phyloP scores from a whole-genome alignment of 805 yeast species.

The Cyberlindnera sargentensis region DNA sequence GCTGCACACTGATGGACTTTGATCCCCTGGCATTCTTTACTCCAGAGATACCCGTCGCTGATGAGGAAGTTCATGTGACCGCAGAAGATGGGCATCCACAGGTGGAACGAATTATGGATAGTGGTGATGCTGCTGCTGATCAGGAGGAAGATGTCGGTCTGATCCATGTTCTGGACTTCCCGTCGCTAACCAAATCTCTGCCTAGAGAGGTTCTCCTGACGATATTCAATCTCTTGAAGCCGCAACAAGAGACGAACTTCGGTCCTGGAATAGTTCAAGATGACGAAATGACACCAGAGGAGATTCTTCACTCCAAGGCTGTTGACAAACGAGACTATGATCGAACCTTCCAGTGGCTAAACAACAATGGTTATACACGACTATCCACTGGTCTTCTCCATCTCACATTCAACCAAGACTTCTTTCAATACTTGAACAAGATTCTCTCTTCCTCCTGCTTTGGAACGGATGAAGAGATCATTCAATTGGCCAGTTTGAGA shows the following conservation, averaged over 20 bases:
- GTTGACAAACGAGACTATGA: constrained; percentile 24
- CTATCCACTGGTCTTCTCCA: constrained; percentile 23
- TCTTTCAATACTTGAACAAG: constrained; percentile 42
- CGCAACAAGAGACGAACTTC: constrained; percentile 48
- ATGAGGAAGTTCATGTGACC: no score
- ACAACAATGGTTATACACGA: constrained; percentile 26
- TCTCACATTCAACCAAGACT: constrained; percentile 29
- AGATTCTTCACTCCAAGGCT: constrained; percentile 28
- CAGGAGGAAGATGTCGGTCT: constrained; percentile 21
- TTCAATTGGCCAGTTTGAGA: constrained; percentile 52
- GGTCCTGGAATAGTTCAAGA: constrained; percentile 10
- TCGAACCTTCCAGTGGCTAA: constrained; percentile 39
- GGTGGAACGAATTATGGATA: not conserved
- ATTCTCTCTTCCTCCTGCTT: constrained; percentile 31
- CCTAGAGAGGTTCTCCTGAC: constrained; percentile 38
- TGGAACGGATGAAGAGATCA: constrained; percentile 32
- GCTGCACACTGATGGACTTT: constrained; percentile 17
- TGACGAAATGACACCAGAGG: constrained; percentile 6
- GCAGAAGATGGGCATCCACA: no score
- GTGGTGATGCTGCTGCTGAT: not conserved
- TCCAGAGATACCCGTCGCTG: constrained; percentile 6
- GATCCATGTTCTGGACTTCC: constrained; percentile 54
- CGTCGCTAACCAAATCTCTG: constrained; percentile 39
- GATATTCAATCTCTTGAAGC: constrained; percentile 42
- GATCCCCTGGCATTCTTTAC: constrained; percentile 32